Base-by-base conservation (phyloP, 2,329 filamentous ascomycete genomes). In the Botrytis paeoniae region DNA sequence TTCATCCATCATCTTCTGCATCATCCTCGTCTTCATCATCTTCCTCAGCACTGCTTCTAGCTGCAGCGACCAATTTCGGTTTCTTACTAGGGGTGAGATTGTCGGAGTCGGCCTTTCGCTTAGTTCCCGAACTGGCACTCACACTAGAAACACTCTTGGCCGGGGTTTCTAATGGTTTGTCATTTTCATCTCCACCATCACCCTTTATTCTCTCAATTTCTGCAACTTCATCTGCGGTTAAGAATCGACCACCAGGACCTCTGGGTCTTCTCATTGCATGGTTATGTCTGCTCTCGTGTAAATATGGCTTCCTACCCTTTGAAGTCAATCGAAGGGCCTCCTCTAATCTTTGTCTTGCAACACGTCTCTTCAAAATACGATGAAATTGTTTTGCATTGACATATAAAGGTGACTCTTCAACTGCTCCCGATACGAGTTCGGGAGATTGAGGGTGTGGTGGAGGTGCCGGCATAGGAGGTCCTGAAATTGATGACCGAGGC, bases 351-450 rank as follows among this genome's bases (percentile, higher is more conserved):
- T 98, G 96, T 48, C 96, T 89, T 10, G 96, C 96, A 76, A 98
- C 94, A 74, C 96, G 89, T 73, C 96, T 89, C 86, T 99, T 98
- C 71, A 99, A 84, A 66, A 99, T 99, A 39, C 96, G 92, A 81
- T 99, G 96, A 78, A 99, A 99, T 80, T 99, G 96, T 82, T 99
- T 99, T 8, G 96, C 96, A 79, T 99, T 99, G 80, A 99, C 96
- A 78, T 99, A 99, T 1, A 99, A 85, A 0, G 96, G 96, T 0
- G 95, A 95, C 81, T 99, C 96, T 81, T 98, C 96, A 6, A 91
- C 90, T 22, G 88, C 88, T 4, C 85, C 86, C 12, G 91, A 85
- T 1, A 92, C 88, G 78, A 96, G 89, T 81, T 98, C 95, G 12
- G 94, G 93, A 1, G 94, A 95, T 75, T 93, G 90, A 5, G 89